Percentiles rank a stretch among this genome's conserved stretches.
Conservation (phyloP, 164 flowering plant species). For the Chimonanthus salicifolius region DNA sequence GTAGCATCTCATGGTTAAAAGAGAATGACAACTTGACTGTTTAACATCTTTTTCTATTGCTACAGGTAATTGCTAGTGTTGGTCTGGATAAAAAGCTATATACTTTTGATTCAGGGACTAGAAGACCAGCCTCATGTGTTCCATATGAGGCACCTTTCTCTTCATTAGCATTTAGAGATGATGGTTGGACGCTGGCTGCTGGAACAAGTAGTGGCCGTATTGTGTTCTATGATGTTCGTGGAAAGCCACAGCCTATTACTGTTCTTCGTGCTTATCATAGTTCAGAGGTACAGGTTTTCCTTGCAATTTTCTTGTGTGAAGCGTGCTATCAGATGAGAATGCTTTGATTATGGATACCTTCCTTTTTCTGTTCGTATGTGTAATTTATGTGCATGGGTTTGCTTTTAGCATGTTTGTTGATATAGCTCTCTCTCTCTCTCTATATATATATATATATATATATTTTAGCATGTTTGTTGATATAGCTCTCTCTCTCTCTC, state of each 20-base stretch:
- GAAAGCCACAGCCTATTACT: constrained; percentile 83
- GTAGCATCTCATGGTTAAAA: too few species aligned
- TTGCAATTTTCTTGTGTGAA: neutral
- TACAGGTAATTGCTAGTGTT: constrained; percentile 72
- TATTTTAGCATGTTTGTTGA: neutral
- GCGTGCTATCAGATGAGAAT: neutral
- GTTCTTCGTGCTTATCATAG: constrained; percentile 81
- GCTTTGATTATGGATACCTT: neutral
- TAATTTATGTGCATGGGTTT: neutral
- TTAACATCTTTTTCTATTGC: neutral
- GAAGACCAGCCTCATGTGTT: constrained; percentile 55
- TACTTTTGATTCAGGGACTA: constrained; percentile 71
- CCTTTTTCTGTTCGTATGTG: neutral
- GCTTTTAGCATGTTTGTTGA: neutral
- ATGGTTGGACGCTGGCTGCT: constrained; percentile 83
- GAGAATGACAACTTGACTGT: neutral
- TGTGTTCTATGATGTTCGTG: constrained; percentile 94
- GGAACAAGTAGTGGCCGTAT: constrained; percentile 90
- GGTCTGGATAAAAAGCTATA: constrained; percentile 92
- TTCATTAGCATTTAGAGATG: constrained; percentile 90
- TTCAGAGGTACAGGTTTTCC: constrained; percentile 59
- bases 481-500: neutral
- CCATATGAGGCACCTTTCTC: constrained; percentile 90
- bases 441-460: too few species aligned
- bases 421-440: neutral